Percentiles rank a stretch among this genome's conserved stretches.
These are phyloP conservation scores for Micractinium conductrix DNA, from an alignment of 139 green algal species.

Conservation along the genomic window DNA sequence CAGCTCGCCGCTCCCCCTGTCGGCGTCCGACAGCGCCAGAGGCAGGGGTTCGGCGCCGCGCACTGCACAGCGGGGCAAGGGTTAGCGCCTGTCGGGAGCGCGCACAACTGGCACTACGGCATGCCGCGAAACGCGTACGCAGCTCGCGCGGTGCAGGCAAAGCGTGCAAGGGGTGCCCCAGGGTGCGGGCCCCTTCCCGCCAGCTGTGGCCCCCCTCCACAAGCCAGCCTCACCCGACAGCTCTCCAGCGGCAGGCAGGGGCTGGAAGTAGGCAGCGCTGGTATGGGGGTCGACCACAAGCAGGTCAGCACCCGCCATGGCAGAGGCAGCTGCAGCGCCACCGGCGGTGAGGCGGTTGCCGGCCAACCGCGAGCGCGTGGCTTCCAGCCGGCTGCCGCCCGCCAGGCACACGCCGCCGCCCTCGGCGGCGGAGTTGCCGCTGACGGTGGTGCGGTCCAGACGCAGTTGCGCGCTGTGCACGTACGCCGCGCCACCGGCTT, in stretches of 20 bases:
- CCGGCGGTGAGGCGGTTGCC: not conserved
- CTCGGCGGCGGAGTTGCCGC: slow-evolving; percentile 15
- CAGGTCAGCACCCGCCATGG: slow-evolving; percentile 10
- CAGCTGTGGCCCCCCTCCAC: no score
- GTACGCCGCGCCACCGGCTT: slow-evolving; percentile 24
- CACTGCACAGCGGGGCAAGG: not conserved
- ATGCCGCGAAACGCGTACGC: not conserved
- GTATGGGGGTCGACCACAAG: not conserved
- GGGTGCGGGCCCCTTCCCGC: no score
- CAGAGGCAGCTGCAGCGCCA: not conserved
- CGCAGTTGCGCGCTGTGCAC: not conserved
- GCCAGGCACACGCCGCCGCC: slow-evolving; percentile 34
- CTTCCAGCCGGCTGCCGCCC: slow-evolving; percentile 6
- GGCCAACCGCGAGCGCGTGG: not conserved
- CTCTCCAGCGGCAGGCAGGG: not conserved
- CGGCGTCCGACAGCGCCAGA: not conserved
- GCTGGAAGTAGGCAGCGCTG: slow-evolving; percentile 18
- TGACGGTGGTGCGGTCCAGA: slow-evolving; percentile 9
- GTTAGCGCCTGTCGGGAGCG: no score
- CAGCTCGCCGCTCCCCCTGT: not conserved
- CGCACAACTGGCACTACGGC: not conserved
- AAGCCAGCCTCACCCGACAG: slow-evolving; percentile 23
- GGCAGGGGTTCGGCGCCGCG: slow-evolving; percentile 1
- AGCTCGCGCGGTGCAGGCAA: no score
- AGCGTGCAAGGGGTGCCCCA: no score